Evolutionary conservation across 352 stramenopile genomes (phyloP).

Genomic region (Globisporangium carolinianum): DNA sequence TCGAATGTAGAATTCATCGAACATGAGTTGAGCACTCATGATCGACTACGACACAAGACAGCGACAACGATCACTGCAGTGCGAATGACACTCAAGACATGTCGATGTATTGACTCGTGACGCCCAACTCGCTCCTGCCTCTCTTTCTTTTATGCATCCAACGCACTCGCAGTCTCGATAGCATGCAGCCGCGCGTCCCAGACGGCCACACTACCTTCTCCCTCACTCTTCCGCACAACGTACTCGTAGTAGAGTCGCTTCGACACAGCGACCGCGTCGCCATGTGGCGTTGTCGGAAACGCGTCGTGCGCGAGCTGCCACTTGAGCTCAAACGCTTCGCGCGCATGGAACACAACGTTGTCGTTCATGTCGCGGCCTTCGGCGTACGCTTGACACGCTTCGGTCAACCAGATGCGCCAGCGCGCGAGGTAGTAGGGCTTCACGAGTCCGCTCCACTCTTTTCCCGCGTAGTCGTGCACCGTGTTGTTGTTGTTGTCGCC

Average conservation of each 20-base stretch:
- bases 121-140: background rate
- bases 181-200: conserved; percentile 2
- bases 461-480: conserved; percentile 70
- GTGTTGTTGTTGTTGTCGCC: conserved; percentile 69
- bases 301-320: conserved; percentile 56
- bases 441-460: conserved; percentile 70
- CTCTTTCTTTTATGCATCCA: background rate
- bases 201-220: background rate
- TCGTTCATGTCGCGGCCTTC: conserved; percentile 52
- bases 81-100: too few relatives aligned
- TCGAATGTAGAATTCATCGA: too few relatives aligned
- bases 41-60: too few relatives aligned
- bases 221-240: conserved; percentile 6
- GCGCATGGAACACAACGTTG: conserved; percentile 29
- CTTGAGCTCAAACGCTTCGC: conserved; percentile 62
- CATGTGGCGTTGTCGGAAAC: conserved; percentile 38
- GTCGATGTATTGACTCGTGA: too few relatives aligned
- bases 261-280: conserved; percentile 44
- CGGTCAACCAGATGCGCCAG: conserved; percentile 66
- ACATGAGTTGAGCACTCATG: too few relatives aligned
- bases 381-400: conserved; percentile 62
- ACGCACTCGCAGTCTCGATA: background rate
- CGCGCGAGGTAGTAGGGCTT: conserved; percentile 60
- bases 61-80: too few relatives aligned
- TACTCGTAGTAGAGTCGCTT: conserved; percentile 52